Evolutionary conservation across 2,329 filamentous ascomycete genomes (phyloP).

Genomic region (Alternaria burnsii): DNA sequence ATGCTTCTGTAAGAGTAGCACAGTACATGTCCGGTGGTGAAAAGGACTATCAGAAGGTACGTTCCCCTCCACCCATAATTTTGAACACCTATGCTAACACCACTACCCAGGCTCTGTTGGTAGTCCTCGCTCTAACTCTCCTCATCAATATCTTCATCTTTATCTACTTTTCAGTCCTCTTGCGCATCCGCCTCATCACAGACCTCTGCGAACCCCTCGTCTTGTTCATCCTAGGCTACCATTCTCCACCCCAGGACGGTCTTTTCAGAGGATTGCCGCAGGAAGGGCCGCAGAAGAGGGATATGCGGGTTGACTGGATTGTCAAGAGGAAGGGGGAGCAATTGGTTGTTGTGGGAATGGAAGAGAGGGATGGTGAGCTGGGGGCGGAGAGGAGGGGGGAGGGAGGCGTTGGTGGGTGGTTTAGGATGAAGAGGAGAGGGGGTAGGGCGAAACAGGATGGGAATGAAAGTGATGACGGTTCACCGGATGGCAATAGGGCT

Average conservation of each 20-base stretch:
- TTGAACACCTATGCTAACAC: background rate
- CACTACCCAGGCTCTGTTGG: background rate
- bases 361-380: background rate
- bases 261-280: constrained; percentile 3
- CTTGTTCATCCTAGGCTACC: constrained; percentile 14
- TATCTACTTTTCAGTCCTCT: constrained; percentile 8
- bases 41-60: constrained; percentile 12
- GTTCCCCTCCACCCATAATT: background rate
- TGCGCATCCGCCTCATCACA: constrained; percentile 14
- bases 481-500: background rate
- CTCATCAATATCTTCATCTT: constrained; percentile 17
- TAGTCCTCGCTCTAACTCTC: constrained; percentile 5
- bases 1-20: constrained; percentile 14
- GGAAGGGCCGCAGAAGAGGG: constrained; percentile 9
- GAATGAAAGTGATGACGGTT: background rate
- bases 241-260: background rate
- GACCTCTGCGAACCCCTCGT: constrained; percentile 18
- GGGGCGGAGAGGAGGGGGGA: background rate
- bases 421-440: constrained; percentile 5
- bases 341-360: constrained; percentile 7
- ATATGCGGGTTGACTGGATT: constrained; percentile 2
- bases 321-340: constrained; percentile 10
- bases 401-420: background rate
- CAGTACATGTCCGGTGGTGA: constrained; percentile 22
- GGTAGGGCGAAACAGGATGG: background rate